A percentile compares a stretch with the other conserved stretches of the same genome.
These are phyloP conservation scores for Suillus subalutaceus DNA, from an alignment of 768 basidiomycete species.

Conservation along the genomic window DNA sequence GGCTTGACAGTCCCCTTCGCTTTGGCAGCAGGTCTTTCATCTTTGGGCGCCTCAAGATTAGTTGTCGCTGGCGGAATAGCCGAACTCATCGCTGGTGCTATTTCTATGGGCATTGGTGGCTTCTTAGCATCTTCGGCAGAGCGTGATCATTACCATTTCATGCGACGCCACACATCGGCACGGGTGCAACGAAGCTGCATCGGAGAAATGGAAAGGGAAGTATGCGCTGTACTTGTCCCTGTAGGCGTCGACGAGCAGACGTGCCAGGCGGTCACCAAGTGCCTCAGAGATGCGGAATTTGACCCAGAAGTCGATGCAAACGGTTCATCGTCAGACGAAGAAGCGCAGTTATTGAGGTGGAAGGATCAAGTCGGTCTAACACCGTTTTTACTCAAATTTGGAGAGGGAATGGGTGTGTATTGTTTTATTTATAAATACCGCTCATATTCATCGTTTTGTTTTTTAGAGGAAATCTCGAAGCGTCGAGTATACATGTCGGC, in stretches of 20 bases:
- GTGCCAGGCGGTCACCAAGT: slow-evolving; percentile 78
- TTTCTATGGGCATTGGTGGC: slow-evolving; percentile 98
- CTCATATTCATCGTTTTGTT: background rate
- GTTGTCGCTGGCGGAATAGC: slow-evolving; percentile 94
- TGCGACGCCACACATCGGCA: slow-evolving; percentile 68
- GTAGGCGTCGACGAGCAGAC: slow-evolving; percentile 87
- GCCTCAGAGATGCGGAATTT: slow-evolving; percentile 69
- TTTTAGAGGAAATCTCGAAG: slow-evolving; percentile 84
- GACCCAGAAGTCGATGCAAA: slow-evolving; percentile 30
- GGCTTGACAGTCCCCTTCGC: slow-evolving; percentile 93
- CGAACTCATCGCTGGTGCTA: slow-evolving; percentile 94
- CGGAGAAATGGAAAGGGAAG: slow-evolving; percentile 97
- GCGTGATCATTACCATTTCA: slow-evolving; percentile 90
- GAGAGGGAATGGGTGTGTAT: slow-evolving; percentile 81
- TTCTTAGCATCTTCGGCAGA: slow-evolving; percentile 98
- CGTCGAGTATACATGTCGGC: slow-evolving; percentile 87
- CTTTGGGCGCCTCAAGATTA: slow-evolving; percentile 86
- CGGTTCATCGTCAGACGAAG: slow-evolving; percentile 47
- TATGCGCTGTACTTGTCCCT: slow-evolving; percentile 82
- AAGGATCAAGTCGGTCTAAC: slow-evolving; percentile 85
- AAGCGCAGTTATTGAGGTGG: slow-evolving; percentile 63
- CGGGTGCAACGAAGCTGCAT: slow-evolving; percentile 87
- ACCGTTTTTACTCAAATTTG: slow-evolving; percentile 93
- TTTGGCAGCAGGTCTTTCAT: slow-evolving; percentile 84
- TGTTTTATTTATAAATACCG: background rate